phyloP scores from a whole-genome alignment of 2,329 filamentous ascomycete genomes.

The Ophiostoma australiae region DNA sequence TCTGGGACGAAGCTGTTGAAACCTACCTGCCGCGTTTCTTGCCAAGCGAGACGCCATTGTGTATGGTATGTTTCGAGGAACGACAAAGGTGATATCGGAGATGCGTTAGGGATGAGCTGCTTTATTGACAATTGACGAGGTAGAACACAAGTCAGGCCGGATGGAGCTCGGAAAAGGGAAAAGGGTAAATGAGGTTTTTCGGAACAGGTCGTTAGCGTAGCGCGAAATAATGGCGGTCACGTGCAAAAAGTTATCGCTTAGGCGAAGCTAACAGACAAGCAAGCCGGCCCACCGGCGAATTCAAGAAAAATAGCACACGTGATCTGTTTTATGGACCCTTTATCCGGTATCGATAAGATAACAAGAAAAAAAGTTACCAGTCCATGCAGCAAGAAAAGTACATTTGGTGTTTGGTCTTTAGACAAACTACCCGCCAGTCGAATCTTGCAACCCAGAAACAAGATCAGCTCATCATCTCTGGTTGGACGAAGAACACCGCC shows the following conservation, averaged over 20 bases:
- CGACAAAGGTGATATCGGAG: neutral
- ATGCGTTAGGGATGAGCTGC: neutral
- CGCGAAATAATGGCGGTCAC: constrained; percentile 23
- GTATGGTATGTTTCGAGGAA: constrained; percentile 43
- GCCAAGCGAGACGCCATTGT: constrained; percentile 98
- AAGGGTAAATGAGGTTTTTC: constrained; percentile 42
- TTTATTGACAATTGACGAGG: constrained; percentile 37
- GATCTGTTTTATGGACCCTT: neutral
- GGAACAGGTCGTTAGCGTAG: constrained; percentile 27
- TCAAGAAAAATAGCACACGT: neutral
- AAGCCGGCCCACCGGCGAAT: neutral
- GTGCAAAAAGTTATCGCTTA: neutral
- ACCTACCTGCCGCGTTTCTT: constrained; percentile 88
- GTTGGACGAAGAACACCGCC: neutral
- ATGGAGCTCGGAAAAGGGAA: constrained; percentile 28
- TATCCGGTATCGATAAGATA: constrained; percentile 13
- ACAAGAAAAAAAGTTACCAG: constrained; percentile 4
- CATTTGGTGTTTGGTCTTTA: neutral
- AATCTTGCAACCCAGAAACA: neutral
- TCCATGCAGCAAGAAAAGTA: neutral
- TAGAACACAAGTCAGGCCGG: constrained; percentile 17
- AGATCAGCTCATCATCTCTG: neutral
- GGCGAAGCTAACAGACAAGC: neutral
- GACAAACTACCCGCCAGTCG: neutral
- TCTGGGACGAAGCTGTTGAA: neutral